A percentile compares a stretch with the other conserved stretches of the same genome.
Conservation (phyloP, 441 rosid genomes). For the Populus hybrid region DNA sequence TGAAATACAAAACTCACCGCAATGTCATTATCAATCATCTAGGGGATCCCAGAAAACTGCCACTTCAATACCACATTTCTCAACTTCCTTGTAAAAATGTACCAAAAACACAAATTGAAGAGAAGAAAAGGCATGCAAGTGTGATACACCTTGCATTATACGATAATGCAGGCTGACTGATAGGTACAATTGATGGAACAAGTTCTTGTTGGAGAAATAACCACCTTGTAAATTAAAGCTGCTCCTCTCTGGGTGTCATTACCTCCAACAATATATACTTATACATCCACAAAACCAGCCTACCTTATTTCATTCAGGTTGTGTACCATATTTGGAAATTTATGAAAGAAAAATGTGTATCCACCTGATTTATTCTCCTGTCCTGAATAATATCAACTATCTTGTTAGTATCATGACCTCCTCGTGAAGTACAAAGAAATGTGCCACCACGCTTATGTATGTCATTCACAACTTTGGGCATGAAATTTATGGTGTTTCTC, state of each 20-base stretch:
- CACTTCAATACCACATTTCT: constrained; percentile 49
- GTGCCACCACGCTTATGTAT: constrained; percentile 65
- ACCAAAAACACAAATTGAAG: constrained; percentile 10
- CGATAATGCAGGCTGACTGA: not conserved
- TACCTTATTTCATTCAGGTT: not conserved
- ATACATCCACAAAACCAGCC: constrained; percentile 10
- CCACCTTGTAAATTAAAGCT: constrained; percentile 44
- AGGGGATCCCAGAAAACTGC: constrained; percentile 59
- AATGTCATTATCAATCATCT: constrained; percentile 55
- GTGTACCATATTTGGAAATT: not conserved
- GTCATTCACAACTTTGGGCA: constrained; percentile 48
- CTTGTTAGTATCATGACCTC: constrained; percentile 51
- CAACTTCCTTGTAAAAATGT: constrained; percentile 45
- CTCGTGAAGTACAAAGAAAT: constrained; percentile 46
- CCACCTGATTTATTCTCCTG: constrained; percentile 52
- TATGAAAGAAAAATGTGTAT: constrained; percentile 12
- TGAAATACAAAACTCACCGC: constrained; percentile 32
- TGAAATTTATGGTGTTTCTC: constrained; percentile 37
- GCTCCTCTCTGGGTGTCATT: constrained; percentile 62
- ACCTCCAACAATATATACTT: constrained; percentile 60
- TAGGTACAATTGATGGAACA: not conserved
- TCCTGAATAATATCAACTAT: constrained; percentile 57
- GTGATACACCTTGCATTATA: not conserved
- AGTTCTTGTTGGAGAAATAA: not conserved
- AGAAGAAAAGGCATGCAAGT: constrained; percentile 1